These are phyloP conservation scores for Colletotrichum caudatum DNA, from an alignment of 2,329 filamentous ascomycete species.

Conservation along the genomic window DNA sequence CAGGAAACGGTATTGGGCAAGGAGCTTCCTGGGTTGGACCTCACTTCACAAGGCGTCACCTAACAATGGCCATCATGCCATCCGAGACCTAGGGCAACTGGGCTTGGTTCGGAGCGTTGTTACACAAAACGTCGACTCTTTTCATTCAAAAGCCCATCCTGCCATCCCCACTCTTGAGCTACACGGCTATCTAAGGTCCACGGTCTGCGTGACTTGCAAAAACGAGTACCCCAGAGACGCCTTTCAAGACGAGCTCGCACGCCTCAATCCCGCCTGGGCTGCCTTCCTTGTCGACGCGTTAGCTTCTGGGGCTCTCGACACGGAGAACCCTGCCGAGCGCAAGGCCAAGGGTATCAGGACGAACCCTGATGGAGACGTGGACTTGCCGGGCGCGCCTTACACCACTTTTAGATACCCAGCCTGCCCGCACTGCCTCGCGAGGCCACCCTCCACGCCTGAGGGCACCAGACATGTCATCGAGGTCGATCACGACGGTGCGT, in stretches of 20 bases:
- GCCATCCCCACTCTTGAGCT: slow-evolving; percentile 82
- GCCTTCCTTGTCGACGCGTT: slow-evolving; percentile 79
- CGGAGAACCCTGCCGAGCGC: slow-evolving; percentile 79
- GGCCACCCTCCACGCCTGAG: slow-evolving; percentile 68
- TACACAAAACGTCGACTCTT: slow-evolving; percentile 97
- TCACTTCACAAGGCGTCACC: slow-evolving; percentile 82
- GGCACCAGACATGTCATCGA: slow-evolving; percentile 70
- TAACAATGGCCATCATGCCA: slow-evolving; percentile 82
- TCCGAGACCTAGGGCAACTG: slow-evolving; percentile 77
- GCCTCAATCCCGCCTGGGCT: slow-evolving; percentile 88
- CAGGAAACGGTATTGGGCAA: slow-evolving; percentile 93
- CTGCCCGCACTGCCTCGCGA: slow-evolving; percentile 81
- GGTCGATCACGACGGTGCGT: slow-evolving; percentile 85
- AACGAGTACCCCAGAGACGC: slow-evolving; percentile 75
- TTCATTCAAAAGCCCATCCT: slow-evolving; percentile 84
- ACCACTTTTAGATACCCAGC: slow-evolving; percentile 91
- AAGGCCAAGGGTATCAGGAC: slow-evolving; percentile 78
- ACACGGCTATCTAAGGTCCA: slow-evolving; percentile 87
- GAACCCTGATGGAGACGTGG: slow-evolving; percentile 95
- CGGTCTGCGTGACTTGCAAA: slow-evolving; percentile 84
- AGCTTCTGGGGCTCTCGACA: slow-evolving; percentile 79
- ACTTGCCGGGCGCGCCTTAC: slow-evolving; percentile 88
- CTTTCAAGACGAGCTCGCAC: slow-evolving; percentile 82
- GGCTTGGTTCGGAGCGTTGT: slow-evolving; percentile 82
- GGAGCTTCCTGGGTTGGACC: slow-evolving; percentile 94